Evolutionary conservation across 2,329 filamentous ascomycete genomes (phyloP).

Genomic region (Neocucurbitaria cava): DNA sequence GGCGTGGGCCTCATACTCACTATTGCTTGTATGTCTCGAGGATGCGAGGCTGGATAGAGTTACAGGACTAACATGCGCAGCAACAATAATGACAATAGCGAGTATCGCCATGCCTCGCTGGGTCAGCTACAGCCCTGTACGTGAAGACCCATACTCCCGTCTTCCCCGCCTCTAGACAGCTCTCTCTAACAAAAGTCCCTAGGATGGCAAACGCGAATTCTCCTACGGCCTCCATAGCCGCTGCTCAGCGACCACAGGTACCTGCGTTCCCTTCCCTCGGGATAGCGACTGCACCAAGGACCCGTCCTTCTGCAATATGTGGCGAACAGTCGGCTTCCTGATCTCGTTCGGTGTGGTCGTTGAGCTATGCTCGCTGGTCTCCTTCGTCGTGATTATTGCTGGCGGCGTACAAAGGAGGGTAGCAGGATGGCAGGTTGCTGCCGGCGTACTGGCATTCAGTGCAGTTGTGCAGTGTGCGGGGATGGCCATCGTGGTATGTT

Average conservation of each 20-base stretch:
- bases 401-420: slow-evolving; percentile 83
- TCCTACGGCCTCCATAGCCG: slow-evolving; percentile 80
- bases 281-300: slow-evolving; percentile 70
- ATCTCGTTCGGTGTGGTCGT: slow-evolving; percentile 85
- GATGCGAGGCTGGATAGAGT: neutral
- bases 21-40: slow-evolving; percentile 47
- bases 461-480: slow-evolving; percentile 74
- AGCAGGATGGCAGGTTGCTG: slow-evolving; percentile 80
- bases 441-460: slow-evolving; percentile 69
- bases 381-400: slow-evolving; percentile 76
- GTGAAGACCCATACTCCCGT: slow-evolving; percentile 3
- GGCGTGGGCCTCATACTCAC: slow-evolving; percentile 57
- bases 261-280: slow-evolving; percentile 72
- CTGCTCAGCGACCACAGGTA: slow-evolving; percentile 73
- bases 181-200: slow-evolving; percentile 8
- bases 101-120: slow-evolving; percentile 75
- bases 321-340: slow-evolving; percentile 86
- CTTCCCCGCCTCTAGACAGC: no score
- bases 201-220: slow-evolving; percentile 44
- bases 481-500: slow-evolving; percentile 81
- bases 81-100: slow-evolving; percentile 73
- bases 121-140: slow-evolving; percentile 65
- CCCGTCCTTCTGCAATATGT: slow-evolving; percentile 87
- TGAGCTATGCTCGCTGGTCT: slow-evolving; percentile 80
- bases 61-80: slow-evolving; percentile 52